phyloP scores from a whole-genome alignment of 2,329 filamentous ascomycete genomes.

The Macroventuria anomochaeta region DNA sequence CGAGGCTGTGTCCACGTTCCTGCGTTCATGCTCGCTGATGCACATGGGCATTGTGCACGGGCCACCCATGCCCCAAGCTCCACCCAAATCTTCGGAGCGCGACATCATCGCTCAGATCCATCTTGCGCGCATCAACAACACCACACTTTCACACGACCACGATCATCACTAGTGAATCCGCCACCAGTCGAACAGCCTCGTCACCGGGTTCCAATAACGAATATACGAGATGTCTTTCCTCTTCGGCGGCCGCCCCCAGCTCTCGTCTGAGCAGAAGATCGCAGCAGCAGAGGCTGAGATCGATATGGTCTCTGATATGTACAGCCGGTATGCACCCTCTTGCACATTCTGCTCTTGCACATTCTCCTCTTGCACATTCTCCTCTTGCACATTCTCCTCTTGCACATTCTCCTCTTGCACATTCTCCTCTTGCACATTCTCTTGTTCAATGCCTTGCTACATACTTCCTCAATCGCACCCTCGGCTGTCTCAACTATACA shows the following conservation, averaged over 20 bases:
- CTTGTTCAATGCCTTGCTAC: neutral
- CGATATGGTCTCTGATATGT: slow-evolving; percentile 97
- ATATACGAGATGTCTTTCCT: slow-evolving; percentile 45
- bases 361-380: too few relatives aligned
- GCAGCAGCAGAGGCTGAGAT: slow-evolving; percentile 95
- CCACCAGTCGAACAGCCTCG: too few relatives aligned
- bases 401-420: too few relatives aligned
- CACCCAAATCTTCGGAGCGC: slow-evolving; percentile 13
- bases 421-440: too few relatives aligned
- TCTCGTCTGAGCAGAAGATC: slow-evolving; percentile 96
- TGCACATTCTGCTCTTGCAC: neutral
- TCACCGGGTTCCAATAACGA: too few relatives aligned
- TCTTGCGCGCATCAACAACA: slow-evolving; percentile 4
- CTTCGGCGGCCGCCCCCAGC: slow-evolving; percentile 74
- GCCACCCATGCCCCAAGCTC: slow-evolving; percentile 1
- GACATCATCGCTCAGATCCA: slow-evolving; percentile 17
- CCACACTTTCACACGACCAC: neutral
- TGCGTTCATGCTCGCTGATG: too few relatives aligned
- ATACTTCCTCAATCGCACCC: too few relatives aligned
- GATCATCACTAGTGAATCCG: neutral
- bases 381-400: too few relatives aligned
- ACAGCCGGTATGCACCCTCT: slow-evolving; percentile 79
- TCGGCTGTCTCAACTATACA: too few relatives aligned
- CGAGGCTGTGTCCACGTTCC: too few relatives aligned
- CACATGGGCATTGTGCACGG: neutral